A percentile compares a stretch with the other conserved stretches of the same genome.
phyloP scores from a whole-genome alignment of 306 rosid genomes.

The Parietaria judaica region DNA sequence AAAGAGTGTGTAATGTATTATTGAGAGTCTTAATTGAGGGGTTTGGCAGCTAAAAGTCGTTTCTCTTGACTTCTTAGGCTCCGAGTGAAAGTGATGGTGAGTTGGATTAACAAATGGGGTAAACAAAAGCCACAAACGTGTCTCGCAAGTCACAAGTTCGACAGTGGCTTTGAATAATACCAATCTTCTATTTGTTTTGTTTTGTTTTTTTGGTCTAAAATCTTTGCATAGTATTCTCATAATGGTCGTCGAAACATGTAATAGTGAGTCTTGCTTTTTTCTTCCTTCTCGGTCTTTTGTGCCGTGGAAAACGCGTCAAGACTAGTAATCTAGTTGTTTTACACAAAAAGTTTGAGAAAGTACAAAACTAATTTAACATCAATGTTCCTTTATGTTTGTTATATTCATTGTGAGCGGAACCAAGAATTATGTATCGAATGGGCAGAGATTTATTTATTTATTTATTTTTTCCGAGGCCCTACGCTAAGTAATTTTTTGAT shows the following conservation, averaged over 20 bases:
- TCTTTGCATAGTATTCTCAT: not conserved
- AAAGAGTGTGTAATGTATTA: not conserved
- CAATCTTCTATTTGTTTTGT: not conserved
- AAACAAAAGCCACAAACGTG: not conserved
- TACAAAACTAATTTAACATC: not conserved
- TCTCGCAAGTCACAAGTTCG: not conserved
- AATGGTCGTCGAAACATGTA: not conserved
- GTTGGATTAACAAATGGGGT: not conserved
- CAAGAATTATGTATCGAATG: too few relatives aligned
- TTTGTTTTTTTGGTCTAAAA: too few relatives aligned
- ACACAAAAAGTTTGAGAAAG: not conserved
- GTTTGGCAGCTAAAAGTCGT: not conserved
- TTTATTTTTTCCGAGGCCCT: too few relatives aligned
- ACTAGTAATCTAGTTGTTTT: not conserved
- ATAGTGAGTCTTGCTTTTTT: not conserved
- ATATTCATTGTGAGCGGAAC: too few relatives aligned
- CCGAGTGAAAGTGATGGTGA: too few relatives aligned
- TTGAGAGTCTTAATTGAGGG: not conserved
- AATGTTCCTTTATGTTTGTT: too few relatives aligned
- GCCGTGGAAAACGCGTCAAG: constrained; percentile 4
- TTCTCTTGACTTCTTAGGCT: too few relatives aligned
- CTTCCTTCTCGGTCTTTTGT: not conserved
- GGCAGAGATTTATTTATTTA: too few relatives aligned
- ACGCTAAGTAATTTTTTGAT: too few relatives aligned
- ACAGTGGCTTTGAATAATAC: not conserved